Base-by-base conservation (phyloP, 805 yeast genomes). In the Cephaloascus albidus region DNA sequence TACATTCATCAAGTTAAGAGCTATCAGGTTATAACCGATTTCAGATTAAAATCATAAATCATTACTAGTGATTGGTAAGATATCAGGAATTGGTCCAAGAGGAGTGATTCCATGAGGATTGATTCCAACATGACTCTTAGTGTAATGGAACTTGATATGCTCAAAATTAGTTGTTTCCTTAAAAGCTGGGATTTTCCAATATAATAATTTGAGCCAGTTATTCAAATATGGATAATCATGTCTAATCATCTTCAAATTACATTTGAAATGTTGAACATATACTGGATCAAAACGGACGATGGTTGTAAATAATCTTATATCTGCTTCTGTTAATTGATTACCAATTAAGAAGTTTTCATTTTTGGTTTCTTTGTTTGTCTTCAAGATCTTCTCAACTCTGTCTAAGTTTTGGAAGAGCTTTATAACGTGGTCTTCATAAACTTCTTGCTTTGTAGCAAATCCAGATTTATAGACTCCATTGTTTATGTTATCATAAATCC, bases 401-500 rank as follows among this genome's bases (percentile, higher is more conserved):
- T 84, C 89, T 53, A 87, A 67, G 45, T 78, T 72, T 20, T 63
- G 61, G 56, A 88, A 89, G 28, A 89, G 61, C 34, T 70, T 72
- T 27, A 50, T 57, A 3, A 82, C 85, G 49, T 81, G 81, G 39
- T 63, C 63, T 46, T 85, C 90, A 54, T 89, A 89, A 10, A 81
- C 85, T 45, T 82, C 87, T 59, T 86, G 95, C 41, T 72, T 72
- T 10, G 87, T 78, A 3, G 96, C 86, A 60, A 89, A 90, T 0
- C 97, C 97, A 2, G 93, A 48, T 63, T 87, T 90, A 70, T 90
- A 90, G 33, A 89, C 97, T 32, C 96, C 97, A 54, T 85, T 86
- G 70, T 89, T 88, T 58, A 90, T 83, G 51, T 72, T 75, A 52
- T 83, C 85, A 58, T 89, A 89, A 32, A 85, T 74, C 89, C 94